Base-by-base conservation (phyloP, 495 filamentous ascomycete species). In the Talaromyces liani region DNA sequence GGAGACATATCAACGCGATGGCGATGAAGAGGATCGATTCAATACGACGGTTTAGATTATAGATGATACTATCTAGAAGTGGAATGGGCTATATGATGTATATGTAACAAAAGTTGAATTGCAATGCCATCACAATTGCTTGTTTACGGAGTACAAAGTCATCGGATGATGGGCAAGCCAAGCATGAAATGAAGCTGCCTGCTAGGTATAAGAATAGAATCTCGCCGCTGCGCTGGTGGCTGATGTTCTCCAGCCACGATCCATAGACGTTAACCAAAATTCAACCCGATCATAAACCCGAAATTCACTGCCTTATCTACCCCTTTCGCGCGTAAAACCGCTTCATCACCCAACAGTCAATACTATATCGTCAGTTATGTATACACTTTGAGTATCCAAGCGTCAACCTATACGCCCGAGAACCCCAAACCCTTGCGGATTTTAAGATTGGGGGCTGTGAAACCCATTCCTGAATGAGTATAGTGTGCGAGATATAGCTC, bases 1-100 rank as follows among this genome's bases (percentile, higher is more conserved):
- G 25, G 79, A 80, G 65, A 80, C 74, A 4, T 78, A 71, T 54
- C 71, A 68, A 47, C 75, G 75, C 66, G 75, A 69, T 25, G 72
- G 72, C 18, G 77, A 75, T 47, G 79, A 79, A 67, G 77, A 79
- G 65, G 76, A 78, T 64, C 71, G 72, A 10, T 73, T 74, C 63
- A 79, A 80, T 65, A 77, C 74, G 16, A 79, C 76, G 39, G 75
- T 80, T 20, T 56, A 62, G 60, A 31, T 14, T 54, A 22, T 25
- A 54, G 18, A 25, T 54, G 49, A 22, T 22, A 2, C 18, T 56
- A 22, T 27, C 22, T 29, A 14, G 53, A 56, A 16, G 27, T 29
- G 12, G 8, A 31, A 16, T 31, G 53, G 8, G 27, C 2, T 14
- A 56, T 55, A 55, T 56, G 24, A 56, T 49, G n/a, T 49, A 49